Evolutionary conservation across 352 stramenopile genomes (phyloP).

Genomic region (Phytophthora sp.): DNA sequence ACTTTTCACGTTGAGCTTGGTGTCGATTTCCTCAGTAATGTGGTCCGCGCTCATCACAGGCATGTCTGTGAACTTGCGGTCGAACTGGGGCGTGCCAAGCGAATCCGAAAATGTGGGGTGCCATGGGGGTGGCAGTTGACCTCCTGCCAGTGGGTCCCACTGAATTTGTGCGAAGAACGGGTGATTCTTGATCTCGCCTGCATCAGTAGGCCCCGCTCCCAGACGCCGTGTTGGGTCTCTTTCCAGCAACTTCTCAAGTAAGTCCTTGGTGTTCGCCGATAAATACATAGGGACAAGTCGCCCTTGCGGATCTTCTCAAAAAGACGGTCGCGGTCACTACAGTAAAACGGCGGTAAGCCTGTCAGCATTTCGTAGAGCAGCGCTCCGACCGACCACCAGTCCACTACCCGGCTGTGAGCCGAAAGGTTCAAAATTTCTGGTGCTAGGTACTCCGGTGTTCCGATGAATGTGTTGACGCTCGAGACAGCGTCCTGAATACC

Average conservation of each 20-base stretch:
- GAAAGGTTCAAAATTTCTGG: constrained; percentile 98
- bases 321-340: constrained; percentile 94
- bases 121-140: constrained; percentile 90
- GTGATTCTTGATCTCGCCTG: constrained; percentile 84
- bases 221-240: constrained; percentile 94
- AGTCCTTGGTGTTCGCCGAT: constrained; percentile 75
- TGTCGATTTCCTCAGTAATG: too few species aligned
- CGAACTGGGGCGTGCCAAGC: constrained; percentile 98
- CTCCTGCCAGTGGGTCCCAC: constrained; percentile 65
- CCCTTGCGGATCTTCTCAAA: constrained; percentile 98
- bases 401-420: constrained; percentile 96
- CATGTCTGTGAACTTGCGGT: constrained; percentile 97
- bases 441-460: constrained; percentile 99
- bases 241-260: constrained; percentile 93
- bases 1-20: too few species aligned
- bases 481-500: constrained; percentile 91
- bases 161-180: constrained; percentile 86
- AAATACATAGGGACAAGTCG: constrained; percentile 96
- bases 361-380: constrained; percentile 89
- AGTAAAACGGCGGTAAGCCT: constrained; percentile 93
- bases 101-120: constrained; percentile 91
- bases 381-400: constrained; percentile 97
- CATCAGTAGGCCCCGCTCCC: constrained; percentile 87
- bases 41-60: constrained; percentile 93
- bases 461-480: constrained; percentile 97